phyloP scores from a whole-genome alignment of 2,329 filamentous ascomycete species.

The Fusarium palustre region DNA sequence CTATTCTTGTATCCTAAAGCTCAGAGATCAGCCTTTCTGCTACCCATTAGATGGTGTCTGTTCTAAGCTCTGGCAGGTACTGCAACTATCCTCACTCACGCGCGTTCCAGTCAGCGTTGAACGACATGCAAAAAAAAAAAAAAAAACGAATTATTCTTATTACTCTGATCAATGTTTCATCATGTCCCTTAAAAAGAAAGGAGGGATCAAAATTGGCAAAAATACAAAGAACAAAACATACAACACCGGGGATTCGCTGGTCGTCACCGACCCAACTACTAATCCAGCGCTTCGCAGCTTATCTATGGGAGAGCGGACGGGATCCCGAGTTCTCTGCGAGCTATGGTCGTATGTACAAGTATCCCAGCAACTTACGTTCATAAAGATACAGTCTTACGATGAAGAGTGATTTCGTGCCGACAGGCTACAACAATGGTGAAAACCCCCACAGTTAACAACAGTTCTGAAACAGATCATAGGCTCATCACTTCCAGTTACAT shows the following conservation, averaged over 20 bases:
- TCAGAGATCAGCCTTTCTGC: no score
- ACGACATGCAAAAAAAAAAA: no score
- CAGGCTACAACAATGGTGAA: no score
- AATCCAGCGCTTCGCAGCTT: not conserved
- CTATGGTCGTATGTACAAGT: not conserved
- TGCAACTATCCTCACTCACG: no score
- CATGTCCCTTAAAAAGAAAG: not conserved
- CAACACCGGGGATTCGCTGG: not conserved
- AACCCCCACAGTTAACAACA: not conserved
- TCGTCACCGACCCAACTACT: not conserved
- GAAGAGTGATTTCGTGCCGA: not conserved
- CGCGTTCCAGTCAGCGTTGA: accelerated
- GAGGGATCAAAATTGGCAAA: not conserved
- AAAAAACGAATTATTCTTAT: accelerated
- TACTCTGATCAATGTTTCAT: accelerated
- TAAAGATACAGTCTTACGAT: not conserved
- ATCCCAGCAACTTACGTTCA: accelerated
- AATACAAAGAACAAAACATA: not conserved
- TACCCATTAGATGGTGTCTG: not conserved
- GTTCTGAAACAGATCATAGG: not conserved
- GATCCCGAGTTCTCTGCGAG: slow-evolving; percentile 1
- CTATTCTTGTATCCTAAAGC: no score
- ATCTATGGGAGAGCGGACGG: slow-evolving; percentile 4
- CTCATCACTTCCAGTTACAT: not conserved
- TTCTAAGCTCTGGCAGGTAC: no score